Conservation (phyloP, 768 basidiomycete species). For the Suillus tomentosus region DNA sequence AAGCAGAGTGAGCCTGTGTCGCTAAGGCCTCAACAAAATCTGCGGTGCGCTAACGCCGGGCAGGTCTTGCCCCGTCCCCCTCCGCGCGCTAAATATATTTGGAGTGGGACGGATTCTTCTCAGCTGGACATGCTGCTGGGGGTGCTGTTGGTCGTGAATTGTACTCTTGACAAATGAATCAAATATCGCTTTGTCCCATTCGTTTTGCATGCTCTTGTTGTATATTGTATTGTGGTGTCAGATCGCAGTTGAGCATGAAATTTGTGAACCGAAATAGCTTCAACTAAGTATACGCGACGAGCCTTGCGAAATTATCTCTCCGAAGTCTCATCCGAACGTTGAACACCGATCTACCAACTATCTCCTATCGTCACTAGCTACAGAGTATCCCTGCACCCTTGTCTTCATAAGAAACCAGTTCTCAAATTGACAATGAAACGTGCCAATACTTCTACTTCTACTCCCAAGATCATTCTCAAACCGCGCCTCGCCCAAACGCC, state of each 20-base stretch:
- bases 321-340: neutral
- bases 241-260: neutral
- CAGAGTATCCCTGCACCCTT: neutral
- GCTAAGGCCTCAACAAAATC: conserved; percentile 9
- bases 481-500: conserved; percentile 33
- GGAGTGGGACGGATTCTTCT: conserved; percentile 10
- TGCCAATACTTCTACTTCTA: conserved; percentile 20
- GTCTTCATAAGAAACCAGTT: neutral
- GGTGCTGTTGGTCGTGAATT: conserved; percentile 12
- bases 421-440: conserved; percentile 25
- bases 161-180: conserved; percentile 16
- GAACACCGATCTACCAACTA: neutral
- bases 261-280: neutral
- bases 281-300: neutral
- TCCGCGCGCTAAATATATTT: conserved; percentile 6
- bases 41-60: conserved; percentile 11
- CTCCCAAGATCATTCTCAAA: conserved; percentile 44
- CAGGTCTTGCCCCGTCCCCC: conserved; percentile 7
- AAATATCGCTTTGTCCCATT: conserved; percentile 12
- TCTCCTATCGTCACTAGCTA: neutral
- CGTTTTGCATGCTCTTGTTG: neutral
- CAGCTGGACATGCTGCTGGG: conserved; percentile 12
- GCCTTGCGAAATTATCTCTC: neutral
- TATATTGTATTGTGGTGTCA: neutral
- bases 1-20: conserved; percentile 31